These are phyloP conservation scores for Naematelia aurantialba DNA, from an alignment of 768 basidiomycete species.

Conservation along the genomic window DNA sequence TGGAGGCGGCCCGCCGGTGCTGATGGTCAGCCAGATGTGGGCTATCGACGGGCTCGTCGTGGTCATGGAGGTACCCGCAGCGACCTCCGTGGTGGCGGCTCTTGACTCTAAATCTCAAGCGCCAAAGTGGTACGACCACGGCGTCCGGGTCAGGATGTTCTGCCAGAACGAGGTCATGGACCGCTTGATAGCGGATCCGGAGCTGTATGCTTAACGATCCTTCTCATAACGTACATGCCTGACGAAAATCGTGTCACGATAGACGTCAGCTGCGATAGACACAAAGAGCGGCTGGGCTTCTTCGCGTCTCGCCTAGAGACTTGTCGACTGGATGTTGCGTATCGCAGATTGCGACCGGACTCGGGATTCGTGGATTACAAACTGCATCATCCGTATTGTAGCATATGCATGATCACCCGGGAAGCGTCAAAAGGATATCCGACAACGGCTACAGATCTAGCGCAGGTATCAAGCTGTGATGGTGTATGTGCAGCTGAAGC, in stretches of 20 bases:
- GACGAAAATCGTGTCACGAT: no score
- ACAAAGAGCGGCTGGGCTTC: no score
- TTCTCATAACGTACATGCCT: no score
- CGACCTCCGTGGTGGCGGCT: no score
- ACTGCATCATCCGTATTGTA: no score
- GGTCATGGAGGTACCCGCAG: conserved; percentile 7
- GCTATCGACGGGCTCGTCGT: conserved; percentile 10
- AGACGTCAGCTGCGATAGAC: no score
- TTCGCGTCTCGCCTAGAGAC: no score
- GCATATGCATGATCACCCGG: no score
- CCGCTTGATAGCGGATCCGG: conserved; percentile 7
- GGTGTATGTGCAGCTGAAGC: background rate
- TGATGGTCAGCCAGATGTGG: conserved; percentile 9
- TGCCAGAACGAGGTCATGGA: conserved; percentile 8
- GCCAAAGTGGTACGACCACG: conserved; percentile 11
- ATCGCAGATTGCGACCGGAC: no score
- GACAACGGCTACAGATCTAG: background rate
- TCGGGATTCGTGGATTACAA: no score
- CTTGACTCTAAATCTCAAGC: no score
- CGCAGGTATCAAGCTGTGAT: background rate
- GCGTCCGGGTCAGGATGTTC: conserved; percentile 6
- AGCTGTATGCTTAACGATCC: background rate
- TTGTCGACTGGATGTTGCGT: no score
- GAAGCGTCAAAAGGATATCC: background rate
- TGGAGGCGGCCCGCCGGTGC: background rate